Percentiles rank a stretch among this genome's conserved stretches.
phyloP scores from a whole-genome alignment of 805 yeast genomes.

The Wickerhamiella galacta region DNA sequence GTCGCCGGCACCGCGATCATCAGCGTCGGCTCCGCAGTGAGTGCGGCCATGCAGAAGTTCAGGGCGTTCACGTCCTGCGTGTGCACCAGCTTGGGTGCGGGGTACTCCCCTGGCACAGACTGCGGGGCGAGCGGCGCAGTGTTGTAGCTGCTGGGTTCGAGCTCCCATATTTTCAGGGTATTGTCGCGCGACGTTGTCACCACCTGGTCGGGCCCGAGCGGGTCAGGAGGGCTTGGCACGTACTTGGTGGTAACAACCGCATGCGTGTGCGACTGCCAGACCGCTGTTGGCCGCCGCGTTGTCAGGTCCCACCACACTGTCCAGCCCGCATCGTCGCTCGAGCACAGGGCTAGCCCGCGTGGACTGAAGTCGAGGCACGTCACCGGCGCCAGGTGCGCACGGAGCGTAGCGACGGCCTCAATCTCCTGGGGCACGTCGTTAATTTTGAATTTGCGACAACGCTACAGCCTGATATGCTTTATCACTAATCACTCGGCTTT shows the following conservation, averaged over 20 bases:
- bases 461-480: no score
- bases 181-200: constrained; percentile 59
- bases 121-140: constrained; percentile 14
- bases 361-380: constrained; percentile 19
- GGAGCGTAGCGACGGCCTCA: constrained; percentile 18
- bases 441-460: no score
- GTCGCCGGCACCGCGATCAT: constrained; percentile 48
- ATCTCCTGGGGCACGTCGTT: no score
- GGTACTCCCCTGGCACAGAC: constrained; percentile 14
- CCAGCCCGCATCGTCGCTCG: constrained; percentile 50
- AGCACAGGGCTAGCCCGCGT: constrained; percentile 26
- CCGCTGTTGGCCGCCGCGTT: constrained; percentile 36
- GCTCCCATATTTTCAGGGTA: constrained; percentile 20
- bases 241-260: constrained; percentile 35
- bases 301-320: constrained; percentile 47
- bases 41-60: constrained; percentile 52
- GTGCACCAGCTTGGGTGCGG: constrained; percentile 23
- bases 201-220: constrained; percentile 27
- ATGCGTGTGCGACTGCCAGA: constrained; percentile 45
- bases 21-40: constrained; percentile 15
- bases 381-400: constrained; percentile 23
- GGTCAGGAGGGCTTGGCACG: no score
- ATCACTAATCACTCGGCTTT: no score
- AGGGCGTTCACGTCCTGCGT: constrained; percentile 56
- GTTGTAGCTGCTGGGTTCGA: constrained; percentile 29